Percentiles rank a stretch among this genome's conserved stretches.
phyloP scores from a whole-genome alignment of 148 eudicot genomes.

The Nepenthes gracilis region DNA sequence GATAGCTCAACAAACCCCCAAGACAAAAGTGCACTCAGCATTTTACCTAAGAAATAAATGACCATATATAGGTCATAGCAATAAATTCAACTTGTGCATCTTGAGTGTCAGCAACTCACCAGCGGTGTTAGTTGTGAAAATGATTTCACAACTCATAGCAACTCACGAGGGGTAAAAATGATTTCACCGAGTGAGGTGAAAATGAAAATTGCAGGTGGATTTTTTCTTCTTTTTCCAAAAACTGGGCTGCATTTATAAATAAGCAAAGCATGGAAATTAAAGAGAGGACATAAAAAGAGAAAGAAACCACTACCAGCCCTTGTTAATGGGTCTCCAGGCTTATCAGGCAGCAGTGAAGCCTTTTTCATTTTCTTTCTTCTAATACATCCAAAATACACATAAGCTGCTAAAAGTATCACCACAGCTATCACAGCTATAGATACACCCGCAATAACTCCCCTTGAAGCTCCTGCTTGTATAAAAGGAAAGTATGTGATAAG shows the following conservation, averaged over 20 bases:
- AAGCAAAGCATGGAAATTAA: background rate
- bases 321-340: conserved; percentile 17
- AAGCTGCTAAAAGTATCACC: conserved; percentile 22
- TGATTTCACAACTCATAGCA: too few species aligned
- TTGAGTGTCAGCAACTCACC: too few species aligned
- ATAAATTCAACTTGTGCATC: too few species aligned
- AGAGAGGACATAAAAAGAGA: background rate
- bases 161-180: too few species aligned
- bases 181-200: too few species aligned
- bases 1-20: too few species aligned
- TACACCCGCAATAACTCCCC: conserved; percentile 43
- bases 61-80: too few species aligned
- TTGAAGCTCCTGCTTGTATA: conserved; percentile 27
- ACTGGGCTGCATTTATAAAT: background rate
- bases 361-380: conserved; percentile 30
- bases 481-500: conserved; percentile 4
- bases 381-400: conserved; percentile 17
- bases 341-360: conserved; percentile 16
- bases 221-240: too few species aligned
- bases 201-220: too few species aligned
- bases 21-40: too few species aligned
- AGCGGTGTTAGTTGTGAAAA: too few species aligned
- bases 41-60: too few species aligned
- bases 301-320: conserved; percentile 20
- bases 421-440: conserved; percentile 27